Conservation (phyloP, 2,329 filamentous ascomycete genomes). For the Botrytis tulipae region DNA sequence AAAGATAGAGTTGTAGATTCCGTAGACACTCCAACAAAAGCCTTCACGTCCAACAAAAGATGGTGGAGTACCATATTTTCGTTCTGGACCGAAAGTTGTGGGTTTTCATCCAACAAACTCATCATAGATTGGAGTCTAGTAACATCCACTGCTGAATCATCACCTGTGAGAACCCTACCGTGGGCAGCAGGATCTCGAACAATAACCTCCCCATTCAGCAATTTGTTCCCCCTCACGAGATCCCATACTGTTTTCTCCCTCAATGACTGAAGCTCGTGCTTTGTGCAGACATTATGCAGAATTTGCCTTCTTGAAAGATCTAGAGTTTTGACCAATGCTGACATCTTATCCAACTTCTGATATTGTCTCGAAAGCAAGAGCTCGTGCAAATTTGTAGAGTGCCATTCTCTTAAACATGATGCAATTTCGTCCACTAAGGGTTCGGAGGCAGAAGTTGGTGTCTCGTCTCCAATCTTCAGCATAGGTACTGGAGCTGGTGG, state of each 20-base stretch:
- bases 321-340: constrained; percentile 75
- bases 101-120: constrained; percentile 86
- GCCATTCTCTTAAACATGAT: constrained; percentile 95
- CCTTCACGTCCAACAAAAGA: constrained; percentile 78
- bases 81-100: constrained; percentile 59
- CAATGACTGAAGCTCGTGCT: constrained; percentile 74
- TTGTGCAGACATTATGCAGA: constrained; percentile 88
- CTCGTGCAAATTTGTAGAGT: constrained; percentile 94
- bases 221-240: constrained; percentile 88
- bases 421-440: constrained; percentile 97
- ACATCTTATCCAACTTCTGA: constrained; percentile 74
- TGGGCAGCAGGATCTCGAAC: constrained; percentile 83
- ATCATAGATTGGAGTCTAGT: constrained; percentile 92
- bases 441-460: constrained; percentile 82
- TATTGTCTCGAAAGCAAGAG: constrained; percentile 83
- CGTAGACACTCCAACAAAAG: constrained; percentile 73
- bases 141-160: constrained; percentile 90
- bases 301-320: constrained; percentile 86
- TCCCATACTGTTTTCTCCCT: constrained; percentile 95
- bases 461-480: constrained; percentile 97
- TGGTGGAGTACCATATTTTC: constrained; percentile 74
- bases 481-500: constrained; percentile 93
- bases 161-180: constrained; percentile 82
- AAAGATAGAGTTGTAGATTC: constrained; percentile 74
- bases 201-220: constrained; percentile 90